phyloP scores from a whole-genome alignment of 1,284 basidiomycete species.

The Ceratobasidium sp. region DNA sequence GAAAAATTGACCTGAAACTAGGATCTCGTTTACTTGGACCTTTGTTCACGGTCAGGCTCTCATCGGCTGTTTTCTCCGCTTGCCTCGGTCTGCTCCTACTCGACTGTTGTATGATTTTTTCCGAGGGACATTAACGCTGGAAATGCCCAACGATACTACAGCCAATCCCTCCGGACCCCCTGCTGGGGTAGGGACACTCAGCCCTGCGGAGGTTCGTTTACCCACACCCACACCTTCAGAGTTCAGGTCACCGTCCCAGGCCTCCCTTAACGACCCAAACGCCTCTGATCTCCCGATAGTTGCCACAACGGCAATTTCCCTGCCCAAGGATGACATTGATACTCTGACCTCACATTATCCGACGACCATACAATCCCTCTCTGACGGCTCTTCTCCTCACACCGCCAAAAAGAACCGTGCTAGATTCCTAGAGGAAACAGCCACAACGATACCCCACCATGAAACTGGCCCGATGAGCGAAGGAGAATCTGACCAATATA shows the following conservation, averaged over 20 bases:
- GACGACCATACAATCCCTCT: neutral
- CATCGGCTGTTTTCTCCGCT: neutral
- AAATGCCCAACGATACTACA: neutral
- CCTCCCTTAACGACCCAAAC: neutral
- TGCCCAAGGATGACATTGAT: neutral
- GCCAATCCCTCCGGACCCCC: neutral
- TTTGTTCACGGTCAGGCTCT: too few relatives aligned
- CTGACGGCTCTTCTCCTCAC: neutral
- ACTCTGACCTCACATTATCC: neutral
- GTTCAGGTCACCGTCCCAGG: neutral
- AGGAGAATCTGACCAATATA: neutral
- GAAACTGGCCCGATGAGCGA: neutral
- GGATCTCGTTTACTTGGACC: too few relatives aligned
- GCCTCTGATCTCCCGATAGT: too few relatives aligned
- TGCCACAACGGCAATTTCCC: neutral
- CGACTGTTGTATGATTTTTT: neutral
- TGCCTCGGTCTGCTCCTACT: neutral
- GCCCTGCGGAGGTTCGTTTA: constrained; percentile 11
- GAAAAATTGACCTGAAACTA: neutral
- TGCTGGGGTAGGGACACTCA: neutral
- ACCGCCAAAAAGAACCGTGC: neutral
- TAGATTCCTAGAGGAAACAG: neutral
- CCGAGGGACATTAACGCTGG: neutral
- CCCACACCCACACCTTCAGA: constrained; percentile 38
- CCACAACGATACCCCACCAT: neutral